Percentiles rank a stretch among this genome's conserved stretches.
Evolutionary conservation across 2,329 filamentous ascomycete genomes (phyloP).

Genomic region (Aspergillus quadrilineatus): DNA sequence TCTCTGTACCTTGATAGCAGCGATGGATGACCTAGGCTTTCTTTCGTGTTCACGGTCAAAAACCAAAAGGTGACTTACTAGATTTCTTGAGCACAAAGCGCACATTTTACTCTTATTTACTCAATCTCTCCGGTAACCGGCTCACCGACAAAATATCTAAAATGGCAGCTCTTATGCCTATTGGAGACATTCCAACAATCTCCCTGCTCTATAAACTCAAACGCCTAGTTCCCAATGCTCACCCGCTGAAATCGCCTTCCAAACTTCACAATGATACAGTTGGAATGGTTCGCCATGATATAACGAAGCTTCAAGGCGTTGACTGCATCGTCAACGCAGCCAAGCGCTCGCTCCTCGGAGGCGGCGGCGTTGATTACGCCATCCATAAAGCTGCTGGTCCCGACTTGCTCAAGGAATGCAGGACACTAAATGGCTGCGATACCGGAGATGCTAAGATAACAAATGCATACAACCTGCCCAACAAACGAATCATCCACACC

Average conservation of each 20-base stretch:
- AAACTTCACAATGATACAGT: slow-evolving; percentile 55
- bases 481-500: slow-evolving; percentile 79
- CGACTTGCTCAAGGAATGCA: slow-evolving; percentile 67
- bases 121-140: neutral
- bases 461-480: slow-evolving; percentile 70
- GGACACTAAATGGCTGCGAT: slow-evolving; percentile 66
- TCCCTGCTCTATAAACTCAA: slow-evolving; percentile 64
- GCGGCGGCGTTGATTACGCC: slow-evolving; percentile 85
- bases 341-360: slow-evolving; percentile 73
- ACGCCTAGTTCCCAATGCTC: slow-evolving; percentile 44
- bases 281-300: slow-evolving; percentile 70
- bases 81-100: neutral
- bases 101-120: neutral
- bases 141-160: neutral
- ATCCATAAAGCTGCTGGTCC: slow-evolving; percentile 82
- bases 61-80: too few relatives aligned
- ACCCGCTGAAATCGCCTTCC: slow-evolving; percentile 42
- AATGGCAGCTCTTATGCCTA: slow-evolving; percentile 24
- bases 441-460: slow-evolving; percentile 86
- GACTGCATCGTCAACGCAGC: slow-evolving; percentile 94
- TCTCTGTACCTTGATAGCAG: too few relatives aligned
- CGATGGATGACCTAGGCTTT: too few relatives aligned
- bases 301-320: slow-evolving; percentile 68
- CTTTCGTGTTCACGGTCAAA: too few relatives aligned
- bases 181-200: slow-evolving; percentile 43